Evolutionary conservation across 768 basidiomycete species (phyloP), one percentile per base, ranked within the genome.

Genomic region (Mrakia frigida): DNA sequence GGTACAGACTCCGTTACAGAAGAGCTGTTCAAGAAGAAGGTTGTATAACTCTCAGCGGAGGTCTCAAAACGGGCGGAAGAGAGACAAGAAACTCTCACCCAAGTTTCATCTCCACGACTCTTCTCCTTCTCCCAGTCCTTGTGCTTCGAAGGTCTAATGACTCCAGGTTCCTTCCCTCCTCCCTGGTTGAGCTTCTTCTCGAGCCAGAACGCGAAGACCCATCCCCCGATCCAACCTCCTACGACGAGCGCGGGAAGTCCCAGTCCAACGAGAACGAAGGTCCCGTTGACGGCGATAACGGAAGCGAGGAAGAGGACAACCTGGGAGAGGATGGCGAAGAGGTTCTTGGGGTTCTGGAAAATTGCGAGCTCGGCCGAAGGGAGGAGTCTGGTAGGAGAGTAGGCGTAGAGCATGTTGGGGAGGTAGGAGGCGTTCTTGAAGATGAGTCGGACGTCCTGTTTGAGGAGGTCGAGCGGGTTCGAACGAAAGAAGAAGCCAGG

Each of bases 1-100:
- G 9, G 72, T 73, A 53, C 72, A 73, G 59, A 73, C 46, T 7
- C 72, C 72, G 59, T 73, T 73, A 35, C 56, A 25, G 18, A 2
- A 35, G 6, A 59, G 50, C 70, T 59, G 56, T 18, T 7, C 43
- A 18, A n/a, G n/a, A n/a, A n/a, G n/a, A n/a, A n/a, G n/a, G n/a
- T n/a, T n/a, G n/a, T n/a, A n/a, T n/a, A n/a, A n/a, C n/a, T n/a
- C n/a, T n/a, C n/a, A n/a, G n/a, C n/a, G n/a, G n/a, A n/a, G n/a
- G n/a, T n/a, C n/a, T n/a, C n/a, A n/a, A n/a, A n/a, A 18, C 43
- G 43, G 43, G 43, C 9, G 43, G 23, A 52, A 52, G 16, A 16
- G 50, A 52, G 50, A 18, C 43, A 46, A 59, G 56, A 33, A 16
- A 28, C 11, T 13, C 61, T 63, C 61, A 63, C 61, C 61, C 72